phyloP scores from a whole-genome alignment of 352 stramenopile genomes.

The Globisporangium iwayamae region DNA sequence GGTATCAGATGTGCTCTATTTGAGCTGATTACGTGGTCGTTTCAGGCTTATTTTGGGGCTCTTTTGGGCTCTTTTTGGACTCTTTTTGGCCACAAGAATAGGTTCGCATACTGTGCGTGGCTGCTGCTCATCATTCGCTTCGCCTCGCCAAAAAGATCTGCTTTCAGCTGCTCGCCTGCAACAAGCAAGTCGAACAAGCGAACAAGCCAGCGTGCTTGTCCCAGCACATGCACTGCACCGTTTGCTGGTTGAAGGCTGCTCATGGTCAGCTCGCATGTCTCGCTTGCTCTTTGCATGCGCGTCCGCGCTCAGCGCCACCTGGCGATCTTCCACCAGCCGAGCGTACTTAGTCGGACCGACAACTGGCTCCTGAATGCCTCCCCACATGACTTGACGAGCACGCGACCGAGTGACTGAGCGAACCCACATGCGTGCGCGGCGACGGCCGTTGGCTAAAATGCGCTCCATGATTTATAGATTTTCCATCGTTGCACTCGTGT shows the following conservation, averaged over 20 bases:
- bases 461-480: constrained; percentile 12
- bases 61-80: constrained; percentile 1
- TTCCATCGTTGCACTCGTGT: neutral
- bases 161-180: neutral
- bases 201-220: neutral
- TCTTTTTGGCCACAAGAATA: constrained; percentile 13
- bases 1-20: neutral
- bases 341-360: constrained; percentile 6
- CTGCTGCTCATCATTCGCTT: too few species aligned
- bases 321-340: neutral
- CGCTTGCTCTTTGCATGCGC: neutral
- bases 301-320: neutral
- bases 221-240: neutral
- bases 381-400: constrained; percentile 5
- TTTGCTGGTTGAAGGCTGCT: neutral
- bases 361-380: neutral
- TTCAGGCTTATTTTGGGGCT: neutral
- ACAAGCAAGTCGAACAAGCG: neutral
- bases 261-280: neutral
- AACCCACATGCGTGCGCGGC: constrained; percentile 13
- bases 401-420: neutral
- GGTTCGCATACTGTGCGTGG: too few species aligned
- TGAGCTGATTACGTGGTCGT: neutral
- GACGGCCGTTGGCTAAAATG: constrained; percentile 5
- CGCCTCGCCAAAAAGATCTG: neutral